These are phyloP conservation scores for Plantago elongata DNA, from an alignment of 257 asterid genomes.

Conservation along the genomic window DNA sequence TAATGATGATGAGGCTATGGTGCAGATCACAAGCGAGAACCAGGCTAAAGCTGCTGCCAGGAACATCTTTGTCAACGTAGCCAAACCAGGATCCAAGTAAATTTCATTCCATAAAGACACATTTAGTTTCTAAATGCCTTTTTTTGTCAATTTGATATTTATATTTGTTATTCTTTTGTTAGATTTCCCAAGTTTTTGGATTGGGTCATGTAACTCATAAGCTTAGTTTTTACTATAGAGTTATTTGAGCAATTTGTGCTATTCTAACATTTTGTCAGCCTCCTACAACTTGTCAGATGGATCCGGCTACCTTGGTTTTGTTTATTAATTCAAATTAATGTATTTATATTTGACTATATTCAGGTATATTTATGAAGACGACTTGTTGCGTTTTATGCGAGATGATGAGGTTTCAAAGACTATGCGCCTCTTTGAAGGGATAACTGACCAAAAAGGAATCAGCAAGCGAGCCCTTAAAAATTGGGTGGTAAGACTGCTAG, in stretches of 20 bases:
- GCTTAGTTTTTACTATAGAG: background rate
- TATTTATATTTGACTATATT: background rate
- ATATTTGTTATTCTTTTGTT: too few relatives aligned
- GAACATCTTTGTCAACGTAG: slow-evolving; percentile 51
- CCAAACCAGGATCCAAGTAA: slow-evolving; percentile 47
- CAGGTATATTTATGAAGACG: slow-evolving; percentile 40
- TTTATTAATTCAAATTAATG: background rate
- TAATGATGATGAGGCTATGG: slow-evolving; percentile 36
- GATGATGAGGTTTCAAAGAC: slow-evolving; percentile 52
- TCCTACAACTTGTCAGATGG: too few relatives aligned
- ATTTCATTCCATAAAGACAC: background rate
- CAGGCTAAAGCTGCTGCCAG: slow-evolving; percentile 54
- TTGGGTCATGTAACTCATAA: too few relatives aligned
- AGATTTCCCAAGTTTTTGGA: too few relatives aligned
- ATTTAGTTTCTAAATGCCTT: background rate
- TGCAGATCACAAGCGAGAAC: slow-evolving; percentile 43
- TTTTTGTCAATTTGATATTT: background rate
- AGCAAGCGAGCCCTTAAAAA: slow-evolving; percentile 45
- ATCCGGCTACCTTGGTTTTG: background rate
- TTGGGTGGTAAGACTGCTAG: slow-evolving; percentile 38
- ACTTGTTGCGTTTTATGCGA: slow-evolving; percentile 49
- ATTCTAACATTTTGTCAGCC: background rate
- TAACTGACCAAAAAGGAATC: slow-evolving; percentile 39
- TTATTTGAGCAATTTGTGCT: slow-evolving; percentile 6
- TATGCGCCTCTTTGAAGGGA: slow-evolving; percentile 39